A percentile compares a stretch with the other conserved stretches of the same genome.
These are phyloP conservation scores for Morella rubra DNA, from an alignment of 306 rosid genomes.

Conservation along the genomic window DNA sequence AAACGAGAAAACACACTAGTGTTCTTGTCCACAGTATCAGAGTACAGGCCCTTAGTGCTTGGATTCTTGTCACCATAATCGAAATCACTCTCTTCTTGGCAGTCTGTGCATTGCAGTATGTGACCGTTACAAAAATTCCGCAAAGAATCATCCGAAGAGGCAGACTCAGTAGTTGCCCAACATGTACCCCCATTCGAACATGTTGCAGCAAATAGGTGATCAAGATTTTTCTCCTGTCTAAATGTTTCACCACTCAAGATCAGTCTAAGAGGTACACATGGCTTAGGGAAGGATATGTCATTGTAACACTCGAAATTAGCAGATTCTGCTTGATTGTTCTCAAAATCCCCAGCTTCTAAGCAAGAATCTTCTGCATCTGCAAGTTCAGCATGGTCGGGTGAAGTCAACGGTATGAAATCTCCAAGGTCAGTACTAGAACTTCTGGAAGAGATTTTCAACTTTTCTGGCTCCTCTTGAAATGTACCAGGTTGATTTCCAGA, in stretches of 20 bases:
- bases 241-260: constrained; percentile 13
- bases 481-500: constrained; percentile 14
- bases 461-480: constrained; percentile 23
- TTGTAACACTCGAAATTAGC: constrained; percentile 5
- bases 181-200: constrained; percentile 5
- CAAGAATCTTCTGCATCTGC: constrained; percentile 20
- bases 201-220: not conserved
- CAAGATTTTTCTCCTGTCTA: not conserved
- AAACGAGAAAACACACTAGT: constrained; percentile 48
- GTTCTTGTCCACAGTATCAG: constrained; percentile 23
- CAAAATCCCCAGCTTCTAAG: not conserved
- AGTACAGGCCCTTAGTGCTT: constrained; percentile 23
- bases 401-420: constrained; percentile 42
- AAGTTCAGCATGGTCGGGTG: constrained; percentile 32
- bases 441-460: not conserved
- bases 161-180: not conserved
- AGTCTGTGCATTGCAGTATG: not conserved
- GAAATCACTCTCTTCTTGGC: constrained; percentile 12
- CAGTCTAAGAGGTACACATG: constrained; percentile 12
- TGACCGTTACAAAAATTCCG: constrained; percentile 11
- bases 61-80: not conserved
- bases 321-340: constrained; percentile 12
- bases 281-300: constrained; percentile 22
- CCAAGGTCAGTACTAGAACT: constrained; percentile 9
- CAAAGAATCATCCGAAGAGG: constrained; percentile 10